Evolutionary conservation across 2,329 filamentous ascomycete species (phyloP), one percentile per base, ranked within the genome.

Genomic region (Verruconis gallopava): DNA sequence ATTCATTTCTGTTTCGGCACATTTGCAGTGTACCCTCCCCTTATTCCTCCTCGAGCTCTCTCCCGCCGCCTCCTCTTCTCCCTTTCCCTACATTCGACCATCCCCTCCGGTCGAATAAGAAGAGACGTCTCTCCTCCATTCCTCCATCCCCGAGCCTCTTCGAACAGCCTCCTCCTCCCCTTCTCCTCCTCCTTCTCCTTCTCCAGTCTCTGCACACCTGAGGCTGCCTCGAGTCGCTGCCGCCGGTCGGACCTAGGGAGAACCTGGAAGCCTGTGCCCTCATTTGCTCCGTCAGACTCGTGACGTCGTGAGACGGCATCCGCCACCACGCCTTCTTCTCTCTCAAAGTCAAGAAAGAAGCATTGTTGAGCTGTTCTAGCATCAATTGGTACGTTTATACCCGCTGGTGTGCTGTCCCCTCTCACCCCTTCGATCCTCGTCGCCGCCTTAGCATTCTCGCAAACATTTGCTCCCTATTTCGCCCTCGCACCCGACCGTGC

Each of bases 341-440:
- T 13, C 11, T 13, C 11, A 30, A 30, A 11, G 13, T 30, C 14
- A 13, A 13, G 13, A 15, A 13, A 18, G 17, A 36, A 36, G 33
- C 33, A 36, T 36, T 15, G 17, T 36, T 15, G 33, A 36, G 33
- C 33, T 36, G 9, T 36, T 36, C 33, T 11, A 36, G 33, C 33
- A 30, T 30, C 25, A 30, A 30, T 30, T 30, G 25, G 25, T 30
- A 30, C 6, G 25, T 30, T n/a, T 9, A 30, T 30, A 30, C 6
- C 25, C n/a, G n/a, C n/a, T n/a, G n/a, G n/a, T n/a, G n/a, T n/a
- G n/a, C n/a, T n/a, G n/a, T n/a, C n/a, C n/a, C n/a, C n/a, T n/a
- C n/a, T n/a, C n/a, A n/a, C n/a, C n/a, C n/a, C n/a, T n/a, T n/a
- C n/a, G n/a, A n/a, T n/a, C n/a, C n/a, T n/a, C n/a, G n/a, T n/a